Conservation (phyloP, 495 filamentous ascomycete genomes). For the Pyrenula massariospora region DNA sequence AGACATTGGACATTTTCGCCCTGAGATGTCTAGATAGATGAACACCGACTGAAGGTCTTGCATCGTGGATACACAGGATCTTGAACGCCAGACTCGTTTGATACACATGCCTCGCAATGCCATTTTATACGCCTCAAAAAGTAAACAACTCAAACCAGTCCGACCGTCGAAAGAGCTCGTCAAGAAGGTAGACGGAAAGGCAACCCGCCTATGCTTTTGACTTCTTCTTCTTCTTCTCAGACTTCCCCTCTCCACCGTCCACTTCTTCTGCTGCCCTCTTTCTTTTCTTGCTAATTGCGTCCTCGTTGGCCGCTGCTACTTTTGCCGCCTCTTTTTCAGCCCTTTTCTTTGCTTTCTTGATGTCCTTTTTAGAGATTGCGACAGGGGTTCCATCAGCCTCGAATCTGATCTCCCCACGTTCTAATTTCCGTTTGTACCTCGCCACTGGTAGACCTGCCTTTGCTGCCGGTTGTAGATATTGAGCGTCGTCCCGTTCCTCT, state of each 20-base stretch:
- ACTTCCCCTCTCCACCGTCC: constrained; percentile 36
- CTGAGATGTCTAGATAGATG: too few relatives aligned
- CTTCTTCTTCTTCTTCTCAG: constrained; percentile 45
- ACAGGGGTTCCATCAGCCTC: constrained; percentile 44
- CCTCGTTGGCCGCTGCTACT: constrained; percentile 24
- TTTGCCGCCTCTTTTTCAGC: constrained; percentile 36
- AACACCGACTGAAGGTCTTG: too few relatives aligned
- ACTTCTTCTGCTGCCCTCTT: constrained; percentile 38
- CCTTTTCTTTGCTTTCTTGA: constrained; percentile 63
- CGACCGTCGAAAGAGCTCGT: too few relatives aligned
- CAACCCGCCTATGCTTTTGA: constrained; percentile 25
- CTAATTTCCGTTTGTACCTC: constrained; percentile 61
- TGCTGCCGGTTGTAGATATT: constrained; percentile 43
- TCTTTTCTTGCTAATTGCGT: constrained; percentile 37
- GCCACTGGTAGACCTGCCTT: constrained; percentile 53
- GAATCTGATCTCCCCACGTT: constrained; percentile 54
- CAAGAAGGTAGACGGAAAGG: too few relatives aligned
- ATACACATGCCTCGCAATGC: too few relatives aligned
- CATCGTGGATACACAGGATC: too few relatives aligned
- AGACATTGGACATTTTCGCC: too few relatives aligned
- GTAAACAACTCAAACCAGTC: too few relatives aligned
- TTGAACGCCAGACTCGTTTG: too few relatives aligned
- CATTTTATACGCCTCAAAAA: too few relatives aligned
- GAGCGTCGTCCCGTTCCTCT: constrained; percentile 37
- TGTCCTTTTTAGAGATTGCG: constrained; percentile 59